A percentile compares a stretch with the other conserved stretches of the same genome.
Conservation (phyloP, 768 basidiomycete species). For the Lentinula edodes region DNA sequence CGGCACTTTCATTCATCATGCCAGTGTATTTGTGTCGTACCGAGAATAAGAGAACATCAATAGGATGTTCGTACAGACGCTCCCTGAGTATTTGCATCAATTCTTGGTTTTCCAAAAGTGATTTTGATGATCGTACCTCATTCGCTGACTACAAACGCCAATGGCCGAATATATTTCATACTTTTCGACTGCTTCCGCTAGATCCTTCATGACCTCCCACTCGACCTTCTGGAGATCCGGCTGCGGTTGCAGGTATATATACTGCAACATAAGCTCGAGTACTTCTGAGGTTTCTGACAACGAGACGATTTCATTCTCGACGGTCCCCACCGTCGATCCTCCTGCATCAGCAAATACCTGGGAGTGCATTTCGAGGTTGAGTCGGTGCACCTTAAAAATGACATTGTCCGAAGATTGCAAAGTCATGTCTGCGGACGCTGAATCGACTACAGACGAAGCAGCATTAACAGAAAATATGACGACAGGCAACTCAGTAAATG, state of each 20-base stretch:
- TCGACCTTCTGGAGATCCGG: slow-evolving; percentile 13
- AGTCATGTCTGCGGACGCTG: slow-evolving; percentile 9
- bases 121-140: slow-evolving; percentile 8
- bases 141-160: slow-evolving; percentile 10
- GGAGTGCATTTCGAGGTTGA: slow-evolving; percentile 13
- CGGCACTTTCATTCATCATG: slow-evolving; percentile 11
- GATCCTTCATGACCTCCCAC: slow-evolving; percentile 7
- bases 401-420: slow-evolving; percentile 11
- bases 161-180: slow-evolving; percentile 14
- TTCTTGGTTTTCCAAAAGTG: background rate
- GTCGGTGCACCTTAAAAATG: slow-evolving; percentile 13
- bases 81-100: background rate
- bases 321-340: slow-evolving; percentile 1
- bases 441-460: slow-evolving; percentile 7
- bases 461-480: background rate
- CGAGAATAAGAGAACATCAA: slow-evolving; percentile 10
- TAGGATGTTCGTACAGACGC: slow-evolving; percentile 1
- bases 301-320: slow-evolving; percentile 9
- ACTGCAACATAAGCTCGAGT: slow-evolving; percentile 17
- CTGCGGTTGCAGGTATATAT: slow-evolving; percentile 15
- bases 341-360: slow-evolving; percentile 11
- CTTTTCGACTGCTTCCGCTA: slow-evolving; percentile 20
- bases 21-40: slow-evolving; percentile 10
- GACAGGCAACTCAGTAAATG: background rate
- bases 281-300: slow-evolving; percentile 14